Conservation (phyloP, 2,329 filamentous ascomycete species). For the Arthrobotrys conoides region DNA sequence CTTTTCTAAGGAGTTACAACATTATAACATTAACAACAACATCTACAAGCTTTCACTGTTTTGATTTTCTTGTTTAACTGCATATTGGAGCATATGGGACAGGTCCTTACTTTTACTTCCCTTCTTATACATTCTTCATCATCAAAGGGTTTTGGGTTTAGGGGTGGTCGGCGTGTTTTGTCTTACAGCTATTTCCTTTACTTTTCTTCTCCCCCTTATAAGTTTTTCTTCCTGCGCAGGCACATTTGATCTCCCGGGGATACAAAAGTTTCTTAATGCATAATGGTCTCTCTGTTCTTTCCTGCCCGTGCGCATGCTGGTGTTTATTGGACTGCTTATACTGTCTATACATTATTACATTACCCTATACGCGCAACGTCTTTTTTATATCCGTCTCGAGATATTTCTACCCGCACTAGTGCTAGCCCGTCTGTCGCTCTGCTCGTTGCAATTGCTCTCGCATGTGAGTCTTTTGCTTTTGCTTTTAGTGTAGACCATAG, state of each 20-base stretch:
- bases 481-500: neutral
- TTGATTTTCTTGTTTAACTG: constrained; percentile 23
- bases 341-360: neutral
- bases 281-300: constrained; percentile 25
- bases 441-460: neutral
- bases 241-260: constrained; percentile 48
- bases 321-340: constrained; percentile 20
- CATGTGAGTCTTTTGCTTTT: neutral
- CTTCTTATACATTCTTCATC: constrained; percentile 23
- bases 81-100: constrained; percentile 30
- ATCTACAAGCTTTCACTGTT: neutral
- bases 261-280: constrained; percentile 49
- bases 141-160: constrained; percentile 26
- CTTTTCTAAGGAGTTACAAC: constrained; percentile 38
- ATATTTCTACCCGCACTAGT: neutral
- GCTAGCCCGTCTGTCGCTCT: neutral
- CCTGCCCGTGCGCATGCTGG: neutral
- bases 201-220: neutral
- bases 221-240: neutral
- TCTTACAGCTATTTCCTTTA: constrained; percentile 7
- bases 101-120: constrained; percentile 7
- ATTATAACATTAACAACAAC: neutral
- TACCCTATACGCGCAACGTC: constrained; percentile 2
- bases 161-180: constrained; percentile 37
- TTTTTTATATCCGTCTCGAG: neutral